These are phyloP conservation scores for Logfia minima DNA, from an alignment of 129 eudicot genomes.

Conservation along the genomic window DNA sequence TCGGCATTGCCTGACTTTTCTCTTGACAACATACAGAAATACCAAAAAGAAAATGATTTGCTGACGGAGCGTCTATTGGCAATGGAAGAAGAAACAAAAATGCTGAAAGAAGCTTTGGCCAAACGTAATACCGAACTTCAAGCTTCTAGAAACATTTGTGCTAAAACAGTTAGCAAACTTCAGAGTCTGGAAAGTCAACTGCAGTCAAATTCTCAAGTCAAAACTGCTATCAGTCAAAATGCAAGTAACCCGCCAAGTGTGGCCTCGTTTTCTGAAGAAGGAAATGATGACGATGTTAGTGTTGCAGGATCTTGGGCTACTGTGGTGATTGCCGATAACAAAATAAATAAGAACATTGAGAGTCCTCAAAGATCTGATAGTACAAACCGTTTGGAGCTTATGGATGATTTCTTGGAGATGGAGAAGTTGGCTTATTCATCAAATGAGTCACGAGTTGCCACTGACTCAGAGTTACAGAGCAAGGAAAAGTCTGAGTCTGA, in stretches of 20 bases:
- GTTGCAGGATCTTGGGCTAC: constrained; percentile 91
- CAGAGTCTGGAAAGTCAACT: constrained; percentile 71
- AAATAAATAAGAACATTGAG: constrained; percentile 59
- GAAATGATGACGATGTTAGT: constrained; percentile 75
- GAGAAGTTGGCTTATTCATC: constrained; percentile 80
- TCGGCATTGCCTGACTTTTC: constrained; percentile 64
- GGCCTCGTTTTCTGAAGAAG: constrained; percentile 81
- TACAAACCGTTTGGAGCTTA: constrained; percentile 67
- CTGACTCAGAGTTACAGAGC: constrained; percentile 29
- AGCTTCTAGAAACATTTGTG: constrained; percentile 77
- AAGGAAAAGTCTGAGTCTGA: constrained; percentile 29
- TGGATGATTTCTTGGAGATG: constrained; percentile 99
- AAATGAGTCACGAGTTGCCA: constrained; percentile 41
- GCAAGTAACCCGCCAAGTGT: constrained; percentile 71
- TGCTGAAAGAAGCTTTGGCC: constrained; percentile 94
- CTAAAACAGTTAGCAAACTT: constrained; percentile 85
- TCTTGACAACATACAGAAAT: constrained; percentile 62
- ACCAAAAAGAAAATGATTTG: constrained; percentile 73
- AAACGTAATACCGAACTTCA: constrained; percentile 86
- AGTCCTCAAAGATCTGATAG: constrained; percentile 59
- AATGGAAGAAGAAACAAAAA: constrained; percentile 93
- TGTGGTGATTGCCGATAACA: constrained; percentile 51
- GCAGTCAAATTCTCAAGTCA: constrained; percentile 47
- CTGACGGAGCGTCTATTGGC: constrained; percentile 68
- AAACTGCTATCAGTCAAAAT: constrained; percentile 43